Base-by-base conservation (phyloP, 768 basidiomycete species). In the Russula griseocarnosa region DNA sequence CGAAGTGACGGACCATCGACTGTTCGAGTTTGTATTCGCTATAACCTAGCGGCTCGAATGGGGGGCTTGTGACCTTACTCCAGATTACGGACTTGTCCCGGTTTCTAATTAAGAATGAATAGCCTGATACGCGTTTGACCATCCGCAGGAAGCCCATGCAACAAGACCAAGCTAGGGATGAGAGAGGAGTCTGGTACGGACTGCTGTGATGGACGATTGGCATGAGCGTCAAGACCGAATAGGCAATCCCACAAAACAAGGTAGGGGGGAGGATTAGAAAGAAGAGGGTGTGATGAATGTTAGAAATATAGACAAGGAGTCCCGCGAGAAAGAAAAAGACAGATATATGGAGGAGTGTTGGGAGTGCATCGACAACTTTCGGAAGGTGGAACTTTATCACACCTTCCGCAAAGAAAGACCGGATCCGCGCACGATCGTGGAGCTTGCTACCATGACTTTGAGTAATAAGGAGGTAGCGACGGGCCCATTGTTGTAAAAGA, bases 401-500 rank as follows among this genome's bases (percentile, higher is more conserved):
- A 38, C 38, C 55, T 18, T 55, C 54, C 9, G 36, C 36, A 5
- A 55, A 55, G 16, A 55, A 55, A 40, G 34, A 55, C 18, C 54
- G 54, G 36, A 55, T n/a, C 22, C 36, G 54, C 22, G 34, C 54
- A 40, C 36, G 54, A 47, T 22, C 46, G 46, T 22, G 46, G 46
- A 38, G 30, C 36, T 55, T 55, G 54, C 54, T 40, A 14, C n/a
- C 54, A 24, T 26, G 36, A 22, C 11, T 40, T 40, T 38, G 20
- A n/a, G 54, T 24, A 24, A 55, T 26, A n/a, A 40, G 14, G 46
- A 47, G 22, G 46, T 47, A 22, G n/a, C 30, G 54, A 38, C 44
- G 13, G 14, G 57, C 44, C 42, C 44, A 58, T 36, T 36, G 58
- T 59, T 59, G 49, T 26, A 50, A 26, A 50, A 50, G 42, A 44